Percentiles rank a stretch among this genome's conserved stretches.
Conservation (phyloP, 2,329 filamentous ascomycete species). For the Pseudohalonectria lignicola region DNA sequence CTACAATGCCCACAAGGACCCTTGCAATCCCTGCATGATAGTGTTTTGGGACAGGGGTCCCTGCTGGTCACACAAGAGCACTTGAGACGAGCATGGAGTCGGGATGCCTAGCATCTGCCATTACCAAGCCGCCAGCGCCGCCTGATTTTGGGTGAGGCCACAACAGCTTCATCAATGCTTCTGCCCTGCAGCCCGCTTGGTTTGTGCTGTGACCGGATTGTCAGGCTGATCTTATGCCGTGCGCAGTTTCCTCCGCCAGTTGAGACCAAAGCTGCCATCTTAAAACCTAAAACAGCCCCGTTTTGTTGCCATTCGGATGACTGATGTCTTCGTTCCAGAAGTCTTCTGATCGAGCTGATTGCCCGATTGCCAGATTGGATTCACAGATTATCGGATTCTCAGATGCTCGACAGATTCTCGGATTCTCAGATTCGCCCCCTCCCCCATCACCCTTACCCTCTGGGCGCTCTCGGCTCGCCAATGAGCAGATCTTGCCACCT, state of each 20-base stretch:
- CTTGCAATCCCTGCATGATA: no score
- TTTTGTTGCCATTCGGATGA: constrained; percentile 4
- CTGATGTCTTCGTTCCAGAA: constrained; percentile 14
- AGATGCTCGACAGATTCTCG: neutral
- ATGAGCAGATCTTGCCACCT: no score
- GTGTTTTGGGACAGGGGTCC: constrained; percentile 22
- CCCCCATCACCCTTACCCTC: neutral
- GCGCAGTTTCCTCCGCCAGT: constrained; percentile 14
- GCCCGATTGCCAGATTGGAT: no score
- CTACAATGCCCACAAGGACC: no score
- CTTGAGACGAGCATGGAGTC: constrained; percentile 34
- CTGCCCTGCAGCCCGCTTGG: constrained; percentile 11
- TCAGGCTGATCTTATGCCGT: constrained; percentile 35
- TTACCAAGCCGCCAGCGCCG: no score
- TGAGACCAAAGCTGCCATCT: constrained; percentile 10
- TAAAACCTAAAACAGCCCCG: constrained; percentile 10
- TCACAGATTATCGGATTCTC: neutral
- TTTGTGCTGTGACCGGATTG: constrained; percentile 34
- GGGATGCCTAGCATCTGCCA: no score
- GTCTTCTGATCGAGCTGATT: no score
- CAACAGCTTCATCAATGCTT: constrained; percentile 10
- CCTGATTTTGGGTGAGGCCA: no score
- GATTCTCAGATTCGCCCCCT: neutral
- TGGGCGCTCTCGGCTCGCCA: neutral
- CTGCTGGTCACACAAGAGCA: constrained; percentile 15